Conservation (phyloP, 2,329 filamentous ascomycete genomes). For the Monilinia aucupariae region DNA sequence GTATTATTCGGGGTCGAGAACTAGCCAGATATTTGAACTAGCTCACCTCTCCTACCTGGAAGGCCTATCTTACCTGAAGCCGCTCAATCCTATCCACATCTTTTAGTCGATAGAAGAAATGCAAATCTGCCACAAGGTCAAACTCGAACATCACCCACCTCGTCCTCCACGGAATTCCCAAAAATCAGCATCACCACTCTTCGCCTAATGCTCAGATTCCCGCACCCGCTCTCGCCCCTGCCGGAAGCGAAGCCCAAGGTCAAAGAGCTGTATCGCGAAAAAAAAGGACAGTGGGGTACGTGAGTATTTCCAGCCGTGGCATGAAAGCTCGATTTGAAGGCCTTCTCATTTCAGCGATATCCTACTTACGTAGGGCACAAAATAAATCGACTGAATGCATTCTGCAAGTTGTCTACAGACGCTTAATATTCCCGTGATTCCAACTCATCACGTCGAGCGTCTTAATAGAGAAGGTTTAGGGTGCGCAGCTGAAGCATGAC, state of each 20-base stretch:
- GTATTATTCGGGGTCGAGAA: neutral
- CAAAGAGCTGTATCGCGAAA: neutral
- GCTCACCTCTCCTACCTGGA: neutral
- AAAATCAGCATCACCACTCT: neutral
- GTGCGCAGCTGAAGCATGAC: neutral
- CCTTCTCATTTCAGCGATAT: neutral
- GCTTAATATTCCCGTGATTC: no score
- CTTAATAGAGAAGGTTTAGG: neutral
- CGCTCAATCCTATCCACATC: neutral
- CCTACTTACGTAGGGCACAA: neutral
- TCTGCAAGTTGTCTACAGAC: no score
- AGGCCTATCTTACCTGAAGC: neutral
- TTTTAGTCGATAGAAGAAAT: neutral
- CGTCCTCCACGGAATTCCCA: neutral
- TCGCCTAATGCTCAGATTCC: neutral
- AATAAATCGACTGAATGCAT: no score
- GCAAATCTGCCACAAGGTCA: neutral
- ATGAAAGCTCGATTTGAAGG: neutral
- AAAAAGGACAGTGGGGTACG: neutral
- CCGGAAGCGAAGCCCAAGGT: neutral
- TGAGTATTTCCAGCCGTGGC: neutral
- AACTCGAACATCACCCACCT: neutral
- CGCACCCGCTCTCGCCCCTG: neutral
- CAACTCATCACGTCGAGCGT: no score
- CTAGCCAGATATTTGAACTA: neutral